Evolutionary conservation across 2,329 filamentous ascomycete genomes (phyloP).

Genomic region (Emergomyces orientalis): DNA sequence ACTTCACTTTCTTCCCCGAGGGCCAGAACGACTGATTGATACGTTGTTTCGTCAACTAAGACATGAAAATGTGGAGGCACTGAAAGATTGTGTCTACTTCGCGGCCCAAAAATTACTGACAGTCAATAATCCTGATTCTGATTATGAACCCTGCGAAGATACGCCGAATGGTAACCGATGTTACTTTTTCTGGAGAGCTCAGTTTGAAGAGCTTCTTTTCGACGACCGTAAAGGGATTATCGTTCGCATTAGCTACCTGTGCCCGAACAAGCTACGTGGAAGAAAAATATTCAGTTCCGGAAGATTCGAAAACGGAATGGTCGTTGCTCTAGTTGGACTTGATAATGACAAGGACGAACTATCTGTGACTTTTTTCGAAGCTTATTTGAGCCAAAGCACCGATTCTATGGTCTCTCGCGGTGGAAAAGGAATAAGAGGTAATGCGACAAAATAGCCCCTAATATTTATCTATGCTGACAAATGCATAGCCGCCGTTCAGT

Average conservation of each 20-base stretch:
- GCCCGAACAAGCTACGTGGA: slow-evolving; percentile 21
- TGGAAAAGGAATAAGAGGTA: slow-evolving; percentile 20
- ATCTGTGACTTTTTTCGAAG: slow-evolving; percentile 22
- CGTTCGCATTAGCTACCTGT: slow-evolving; percentile 23
- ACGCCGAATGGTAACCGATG: slow-evolving; percentile 16
- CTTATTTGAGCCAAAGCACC: slow-evolving; percentile 17
- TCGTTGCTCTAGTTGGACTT: slow-evolving; percentile 22
- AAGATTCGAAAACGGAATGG: slow-evolving; percentile 24
- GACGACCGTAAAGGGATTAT: slow-evolving; percentile 17
- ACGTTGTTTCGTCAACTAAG: slow-evolving; percentile 20
- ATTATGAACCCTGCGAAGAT: slow-evolving; percentile 16
- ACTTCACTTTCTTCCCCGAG: slow-evolving; percentile 13
- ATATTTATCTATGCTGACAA: neutral
- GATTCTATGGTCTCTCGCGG: slow-evolving; percentile 17
- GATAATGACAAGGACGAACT: slow-evolving; percentile 18
- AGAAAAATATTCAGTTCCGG: slow-evolving; percentile 17
- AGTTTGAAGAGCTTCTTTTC: slow-evolving; percentile 17
- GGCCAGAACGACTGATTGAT: slow-evolving; percentile 16
- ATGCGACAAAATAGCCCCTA: neutral
- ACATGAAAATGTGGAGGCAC: slow-evolving; percentile 16
- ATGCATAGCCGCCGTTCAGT: slow-evolving; percentile 15
- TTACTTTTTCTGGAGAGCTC: slow-evolving; percentile 16
- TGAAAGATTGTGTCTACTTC: slow-evolving; percentile 18
- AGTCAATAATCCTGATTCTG: neutral
- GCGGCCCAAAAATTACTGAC: slow-evolving; percentile 16